Evolutionary conservation across 2,329 filamentous ascomycete species (phyloP), one percentile per base, ranked within the genome.

Genomic region (Phoma sp.): DNA sequence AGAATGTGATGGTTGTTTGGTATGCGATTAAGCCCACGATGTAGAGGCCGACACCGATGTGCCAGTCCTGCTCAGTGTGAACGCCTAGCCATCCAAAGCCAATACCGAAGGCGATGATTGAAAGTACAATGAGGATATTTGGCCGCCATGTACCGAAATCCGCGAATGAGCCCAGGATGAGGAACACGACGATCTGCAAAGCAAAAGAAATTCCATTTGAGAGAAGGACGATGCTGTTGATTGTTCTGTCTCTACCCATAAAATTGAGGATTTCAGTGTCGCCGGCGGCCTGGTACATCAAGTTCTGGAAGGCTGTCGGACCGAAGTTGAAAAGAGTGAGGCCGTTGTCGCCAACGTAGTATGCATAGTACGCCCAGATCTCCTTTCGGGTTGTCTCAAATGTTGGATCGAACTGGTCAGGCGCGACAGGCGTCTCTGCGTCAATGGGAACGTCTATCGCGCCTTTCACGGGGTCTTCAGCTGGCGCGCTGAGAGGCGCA

Each of bases 181-280:
- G 72, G 63, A 85, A 83, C 4, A 85, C 65, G 7, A 83, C 78
- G 25, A 86, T 82, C 67, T 89, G 87, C 32, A 88, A 81, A 1
- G 86, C 85, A 66, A 90, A 90, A 13, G 82, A 86, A 51, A 89
- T 84, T 47, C 87, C 87, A 64, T 89, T 89, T 67, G 80, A 80
- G 0, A 88, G 76, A 7, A 89, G 75, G 4, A 89, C 84, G 48
- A 89, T 68, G 8, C 60, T 63, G 36, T 69, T 63, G 48, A 69
- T 61, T 1, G 57, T 65, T 11, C 69, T 60, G 23, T 79, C 71
- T 33, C 75, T 75, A 11, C 86, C 86, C 1, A 82, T 80, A 56
- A 89, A 88, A 2, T 65, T 61, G 22, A 89, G 71, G 1, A 82
- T 76, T 1, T 78, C 80, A 8, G 76, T 77, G 43, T 83, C 77